Evolutionary conservation across 345 rosid genomes (phyloP), one percentile per base, ranked within the genome.

Genomic region (Lenwebbia sp.): DNA sequence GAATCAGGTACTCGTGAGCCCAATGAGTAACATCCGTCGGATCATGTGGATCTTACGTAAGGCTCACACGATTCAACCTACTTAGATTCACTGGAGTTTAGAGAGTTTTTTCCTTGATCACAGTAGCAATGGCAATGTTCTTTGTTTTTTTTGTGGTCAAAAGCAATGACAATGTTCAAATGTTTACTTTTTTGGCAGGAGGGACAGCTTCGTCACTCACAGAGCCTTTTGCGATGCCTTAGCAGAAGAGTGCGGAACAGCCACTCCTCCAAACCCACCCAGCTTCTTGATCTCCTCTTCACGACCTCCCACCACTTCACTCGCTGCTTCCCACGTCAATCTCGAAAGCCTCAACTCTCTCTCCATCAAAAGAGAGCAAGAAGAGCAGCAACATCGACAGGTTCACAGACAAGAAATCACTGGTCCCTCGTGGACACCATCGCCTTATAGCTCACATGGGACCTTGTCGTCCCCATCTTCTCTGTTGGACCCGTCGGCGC

Each of bases 171-270:
- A 37, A 37, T 9, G 6, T 82, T 82, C 33, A 14, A 47, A 49
- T 49, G 50, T 25, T 12, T 83, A 62, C 26, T 83, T 83, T 25
- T 83, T 12, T 54, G 75, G 54, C 91, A 93, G 95, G 89, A 92
- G 94, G 89, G 95, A 93, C 89, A 93, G 95, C 89, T 93, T 92
- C 89, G 89, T 91, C 90, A 93, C 95, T 10, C 95, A 93, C 85
- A 90, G 94, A 85, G 95, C 95, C 17, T 93, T 93, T 88, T 93
- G 95, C 78, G 94, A 93, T 56, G 91, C 92, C 78, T 87, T 92
- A 62, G 90, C 93, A 4, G 91, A 92, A 55, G 95, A 93, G 81
- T 49, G 41, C 56, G 89, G 86, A 70, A 70, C 19, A 37, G 25
- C 78, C 78, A 22, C 78, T 70, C 78, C 78, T 70, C 47, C 78